phyloP scores from a whole-genome alignment of 2,329 filamentous ascomycete genomes.

The Fusarium dlaminii region DNA sequence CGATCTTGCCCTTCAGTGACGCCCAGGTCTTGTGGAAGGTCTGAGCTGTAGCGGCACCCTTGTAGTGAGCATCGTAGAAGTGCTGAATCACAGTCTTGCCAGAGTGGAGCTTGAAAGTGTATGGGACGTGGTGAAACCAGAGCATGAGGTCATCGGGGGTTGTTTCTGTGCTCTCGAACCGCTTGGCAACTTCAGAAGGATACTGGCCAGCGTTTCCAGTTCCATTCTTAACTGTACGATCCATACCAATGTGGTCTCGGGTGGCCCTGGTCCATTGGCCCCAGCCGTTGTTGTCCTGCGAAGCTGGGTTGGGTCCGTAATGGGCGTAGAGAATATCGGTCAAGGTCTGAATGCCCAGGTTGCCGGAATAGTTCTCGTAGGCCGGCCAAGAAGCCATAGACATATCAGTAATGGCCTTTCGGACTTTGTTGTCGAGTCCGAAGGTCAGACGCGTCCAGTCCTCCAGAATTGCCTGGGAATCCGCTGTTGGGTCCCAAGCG shows the following conservation, averaged over 20 bases:
- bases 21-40: constrained; percentile 66
- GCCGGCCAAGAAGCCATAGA: constrained; percentile 76
- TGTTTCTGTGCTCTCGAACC: constrained; percentile 68
- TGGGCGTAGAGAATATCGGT: constrained; percentile 73
- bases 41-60: constrained; percentile 68
- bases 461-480: constrained; percentile 58
- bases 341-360: constrained; percentile 75
- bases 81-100: constrained; percentile 75
- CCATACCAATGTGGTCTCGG: constrained; percentile 70
- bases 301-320: constrained; percentile 71
- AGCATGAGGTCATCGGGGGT: constrained; percentile 75
- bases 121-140: constrained; percentile 80
- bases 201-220: constrained; percentile 75
- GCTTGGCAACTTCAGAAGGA: constrained; percentile 64
- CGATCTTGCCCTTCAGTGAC: constrained; percentile 63
- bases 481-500: constrained; percentile 68
- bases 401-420: constrained; percentile 68
- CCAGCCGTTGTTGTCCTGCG: constrained; percentile 74
- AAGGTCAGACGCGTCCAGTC: constrained; percentile 78
- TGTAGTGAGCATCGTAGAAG: constrained; percentile 72
- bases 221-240: constrained; percentile 73
- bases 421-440: constrained; percentile 61
- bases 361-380: constrained; percentile 77
- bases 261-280: constrained; percentile 77
- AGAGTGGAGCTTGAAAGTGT: constrained; percentile 68